Conservation (phyloP, 208 protist species). For the Vickermania spadyakhi region DNA sequence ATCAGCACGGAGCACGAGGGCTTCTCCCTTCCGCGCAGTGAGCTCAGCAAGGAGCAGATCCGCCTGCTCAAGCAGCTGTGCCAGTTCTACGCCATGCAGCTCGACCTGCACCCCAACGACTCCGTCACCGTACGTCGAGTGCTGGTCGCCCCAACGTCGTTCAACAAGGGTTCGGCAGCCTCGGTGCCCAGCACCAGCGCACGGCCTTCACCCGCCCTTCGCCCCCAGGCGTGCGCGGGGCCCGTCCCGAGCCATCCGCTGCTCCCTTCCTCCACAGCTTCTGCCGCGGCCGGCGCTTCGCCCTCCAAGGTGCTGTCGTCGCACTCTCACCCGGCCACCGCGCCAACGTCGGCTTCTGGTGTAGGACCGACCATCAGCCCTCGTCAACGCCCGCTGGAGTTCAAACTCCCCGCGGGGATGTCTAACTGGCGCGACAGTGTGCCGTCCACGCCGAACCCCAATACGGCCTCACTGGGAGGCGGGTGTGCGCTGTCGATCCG, state of each 20-base stretch:
- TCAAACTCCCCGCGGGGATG: neutral
- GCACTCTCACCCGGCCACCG: neutral
- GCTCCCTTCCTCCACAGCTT: neutral
- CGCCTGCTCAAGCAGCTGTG: conserved; percentile 73
- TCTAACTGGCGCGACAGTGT: neutral
- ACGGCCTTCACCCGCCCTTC: conserved; percentile 51
- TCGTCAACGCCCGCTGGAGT: conserved; percentile 66
- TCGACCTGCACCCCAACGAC: conserved; percentile 49
- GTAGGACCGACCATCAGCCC: conserved; percentile 28
- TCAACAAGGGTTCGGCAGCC: neutral
- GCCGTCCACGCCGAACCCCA: neutral
- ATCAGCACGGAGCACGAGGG: conserved; percentile 72
- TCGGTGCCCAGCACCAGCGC: conserved; percentile 14
- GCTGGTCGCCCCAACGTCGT: conserved; percentile 14
- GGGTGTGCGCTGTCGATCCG: conserved; percentile 30
- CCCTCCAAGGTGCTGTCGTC: neutral
- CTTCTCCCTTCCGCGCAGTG: conserved; percentile 37
- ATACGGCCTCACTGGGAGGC: conserved; percentile 25
- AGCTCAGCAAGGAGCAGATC: conserved; percentile 58
- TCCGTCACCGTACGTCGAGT: conserved; percentile 52
- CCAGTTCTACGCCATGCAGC: conserved; percentile 38
- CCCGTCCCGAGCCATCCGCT: neutral
- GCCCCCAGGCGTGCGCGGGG: conserved; percentile 8
- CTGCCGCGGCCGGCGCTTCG: no score
- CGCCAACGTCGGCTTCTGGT: conserved; percentile 22